These are phyloP conservation scores for Phragmites australis DNA, from an alignment of 176 grass and related monocot genomes.

Conservation along the genomic window DNA sequence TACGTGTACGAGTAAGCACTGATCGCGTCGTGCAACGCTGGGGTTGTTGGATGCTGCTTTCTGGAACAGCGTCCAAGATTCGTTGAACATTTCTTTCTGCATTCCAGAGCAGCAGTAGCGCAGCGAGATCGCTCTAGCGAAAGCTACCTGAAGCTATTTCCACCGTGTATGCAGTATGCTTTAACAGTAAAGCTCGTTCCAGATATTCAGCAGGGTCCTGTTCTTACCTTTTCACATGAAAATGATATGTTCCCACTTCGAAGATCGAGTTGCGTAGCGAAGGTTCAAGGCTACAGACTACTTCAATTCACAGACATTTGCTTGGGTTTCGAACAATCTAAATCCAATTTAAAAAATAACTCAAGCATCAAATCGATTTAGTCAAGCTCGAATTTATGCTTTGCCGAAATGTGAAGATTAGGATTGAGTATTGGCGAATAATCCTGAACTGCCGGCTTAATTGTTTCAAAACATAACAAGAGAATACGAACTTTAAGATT, in stretches of 20 bases:
- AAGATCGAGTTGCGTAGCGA: background rate
- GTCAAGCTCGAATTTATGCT: background rate
- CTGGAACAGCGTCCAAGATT: conserved; percentile 11
- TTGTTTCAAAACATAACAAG: background rate
- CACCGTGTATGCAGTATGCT: conserved; percentile 1
- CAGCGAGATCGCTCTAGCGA: conserved; percentile 1
- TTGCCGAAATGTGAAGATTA: background rate
- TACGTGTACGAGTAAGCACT: background rate
- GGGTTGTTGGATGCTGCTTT: background rate
- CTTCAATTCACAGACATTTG: background rate
- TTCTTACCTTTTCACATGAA: conserved; percentile 1
- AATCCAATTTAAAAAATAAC: background rate
- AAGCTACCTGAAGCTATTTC: conserved; percentile 12
- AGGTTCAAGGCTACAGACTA: background rate
- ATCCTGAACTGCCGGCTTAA: background rate
- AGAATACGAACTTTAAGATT: background rate
- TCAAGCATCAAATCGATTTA: background rate
- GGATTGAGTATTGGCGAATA: background rate
- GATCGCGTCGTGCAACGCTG: background rate
- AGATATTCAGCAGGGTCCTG: background rate
- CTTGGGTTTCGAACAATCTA: background rate
- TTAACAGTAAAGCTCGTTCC: background rate
- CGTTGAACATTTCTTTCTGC: background rate
- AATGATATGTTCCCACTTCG: background rate
- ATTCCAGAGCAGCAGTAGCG: background rate